Evolutionary conservation across 164 flowering plant species (phyloP).

Genomic region (Annona cherimola): DNA sequence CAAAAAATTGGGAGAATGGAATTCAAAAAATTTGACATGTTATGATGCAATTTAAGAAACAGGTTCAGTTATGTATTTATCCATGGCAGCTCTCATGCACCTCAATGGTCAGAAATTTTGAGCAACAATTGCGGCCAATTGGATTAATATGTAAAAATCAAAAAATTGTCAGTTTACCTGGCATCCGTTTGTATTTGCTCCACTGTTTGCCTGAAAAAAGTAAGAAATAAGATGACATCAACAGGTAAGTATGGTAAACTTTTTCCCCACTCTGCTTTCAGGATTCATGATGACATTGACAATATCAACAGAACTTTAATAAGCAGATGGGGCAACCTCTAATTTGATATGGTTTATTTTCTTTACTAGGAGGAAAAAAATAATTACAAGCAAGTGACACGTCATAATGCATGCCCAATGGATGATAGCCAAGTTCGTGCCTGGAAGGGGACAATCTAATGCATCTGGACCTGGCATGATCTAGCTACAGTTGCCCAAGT

Average conservation of each 20-base stretch:
- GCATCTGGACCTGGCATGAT: too few species aligned
- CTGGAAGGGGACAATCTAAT: too few species aligned
- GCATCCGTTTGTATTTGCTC: slow-evolving; percentile 82
- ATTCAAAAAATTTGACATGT: background rate
- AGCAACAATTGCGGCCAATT: background rate
- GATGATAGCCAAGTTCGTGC: too few species aligned
- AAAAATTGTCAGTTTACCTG: slow-evolving; percentile 46
- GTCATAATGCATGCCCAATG: too few species aligned
- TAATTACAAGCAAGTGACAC: too few species aligned
- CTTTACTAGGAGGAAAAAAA: too few species aligned
- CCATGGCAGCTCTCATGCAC: background rate
- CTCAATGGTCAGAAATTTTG: background rate
- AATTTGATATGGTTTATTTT: too few species aligned
- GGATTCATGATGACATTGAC: too few species aligned
- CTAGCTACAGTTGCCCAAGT: too few species aligned
- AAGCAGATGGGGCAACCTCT: too few species aligned
- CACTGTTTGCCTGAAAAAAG: slow-evolving; percentile 86
- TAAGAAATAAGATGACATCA: background rate
- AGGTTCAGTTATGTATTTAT: background rate
- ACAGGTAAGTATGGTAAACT: background rate
- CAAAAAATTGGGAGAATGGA: background rate
- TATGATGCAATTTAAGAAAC: background rate
- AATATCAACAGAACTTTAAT: too few species aligned
- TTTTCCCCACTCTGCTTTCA: too few species aligned
- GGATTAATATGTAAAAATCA: background rate